Evolutionary conservation across 805 yeast genomes (phyloP).

Genomic region (Teunomyces kruisii): DNA sequence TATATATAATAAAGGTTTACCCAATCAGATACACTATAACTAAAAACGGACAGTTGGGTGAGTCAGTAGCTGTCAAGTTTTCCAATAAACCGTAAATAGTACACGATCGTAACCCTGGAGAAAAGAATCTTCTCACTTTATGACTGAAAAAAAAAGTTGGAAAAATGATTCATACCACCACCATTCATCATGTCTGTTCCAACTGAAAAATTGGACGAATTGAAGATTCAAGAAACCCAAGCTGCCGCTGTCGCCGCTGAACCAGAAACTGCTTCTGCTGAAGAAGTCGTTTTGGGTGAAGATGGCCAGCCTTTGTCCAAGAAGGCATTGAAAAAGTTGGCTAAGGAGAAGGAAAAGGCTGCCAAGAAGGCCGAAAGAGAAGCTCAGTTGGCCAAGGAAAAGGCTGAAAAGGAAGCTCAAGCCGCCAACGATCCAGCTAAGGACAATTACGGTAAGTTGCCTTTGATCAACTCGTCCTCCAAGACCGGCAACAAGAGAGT

Average conservation of each 20-base stretch:
- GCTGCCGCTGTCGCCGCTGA: slow-evolving; percentile 9
- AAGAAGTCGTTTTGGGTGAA: slow-evolving; percentile 47
- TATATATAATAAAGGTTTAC: too few species aligned
- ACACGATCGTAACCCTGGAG: not conserved
- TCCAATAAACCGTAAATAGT: not conserved
- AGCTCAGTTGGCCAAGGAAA: slow-evolving; percentile 80
- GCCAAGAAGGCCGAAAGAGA: slow-evolving; percentile 92
- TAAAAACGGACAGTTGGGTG: too few species aligned
- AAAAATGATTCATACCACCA: not conserved
- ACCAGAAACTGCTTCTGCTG: slow-evolving; percentile 15
- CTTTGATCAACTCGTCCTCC: slow-evolving; percentile 74
- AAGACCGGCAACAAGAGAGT: slow-evolving; percentile 69
- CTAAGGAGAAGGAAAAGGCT: slow-evolving; percentile 89
- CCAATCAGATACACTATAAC: too few species aligned
- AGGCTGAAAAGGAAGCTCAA: slow-evolving; percentile 71
- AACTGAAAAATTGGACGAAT: slow-evolving; percentile 25
- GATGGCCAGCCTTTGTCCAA: slow-evolving; percentile 89
- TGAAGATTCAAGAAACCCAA: slow-evolving; percentile 16
- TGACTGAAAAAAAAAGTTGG: slow-evolving; percentile 2
- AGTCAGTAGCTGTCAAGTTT: too few species aligned
- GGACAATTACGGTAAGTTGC: slow-evolving; percentile 85
- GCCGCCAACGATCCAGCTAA: slow-evolving; percentile 82
- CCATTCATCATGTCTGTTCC: slow-evolving; percentile 22
- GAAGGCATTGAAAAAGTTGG: slow-evolving; percentile 92
- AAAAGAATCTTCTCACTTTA: not conserved